Evolutionary conservation across 106 monocot genomes (phyloP).

Genomic region (Acanthochlamys bracteata): DNA sequence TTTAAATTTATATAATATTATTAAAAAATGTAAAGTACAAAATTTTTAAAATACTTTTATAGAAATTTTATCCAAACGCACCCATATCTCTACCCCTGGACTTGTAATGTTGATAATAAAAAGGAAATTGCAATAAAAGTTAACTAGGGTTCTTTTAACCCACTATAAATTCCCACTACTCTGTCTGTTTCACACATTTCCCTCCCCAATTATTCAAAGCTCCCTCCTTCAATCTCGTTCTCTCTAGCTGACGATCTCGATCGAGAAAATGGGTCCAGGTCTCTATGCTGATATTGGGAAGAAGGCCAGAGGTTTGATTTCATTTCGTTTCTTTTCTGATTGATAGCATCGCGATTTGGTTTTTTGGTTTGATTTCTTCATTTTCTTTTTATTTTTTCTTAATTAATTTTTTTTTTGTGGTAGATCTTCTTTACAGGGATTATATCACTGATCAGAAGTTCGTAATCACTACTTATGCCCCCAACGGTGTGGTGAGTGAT

Average conservation of each 20-base stretch:
- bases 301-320: constrained; percentile 55
- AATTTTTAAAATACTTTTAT: background rate
- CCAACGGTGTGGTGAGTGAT: constrained; percentile 53
- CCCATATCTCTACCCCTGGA: too few species aligned
- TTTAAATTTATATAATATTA: background rate
- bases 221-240: background rate
- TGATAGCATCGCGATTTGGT: too few species aligned
- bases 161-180: background rate
- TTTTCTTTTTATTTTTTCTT: constrained; percentile 2
- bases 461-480: constrained; percentile 43
- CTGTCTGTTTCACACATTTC: background rate
- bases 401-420: background rate
- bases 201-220: background rate
- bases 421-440: constrained; percentile 77
- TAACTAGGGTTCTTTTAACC: background rate
- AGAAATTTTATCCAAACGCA: background rate
- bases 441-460: constrained; percentile 71
- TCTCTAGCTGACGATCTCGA: background rate
- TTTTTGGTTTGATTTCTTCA: background rate
- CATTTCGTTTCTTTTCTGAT: background rate
- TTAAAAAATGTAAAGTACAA: background rate
- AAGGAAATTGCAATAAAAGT: background rate
- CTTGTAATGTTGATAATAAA: background rate
- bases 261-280: constrained; percentile 47
- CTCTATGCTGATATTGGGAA: constrained; percentile 74